These are phyloP conservation scores for Sugiyamaella boreocaroliniensis DNA, from an alignment of 805 yeast species.

Conservation along the genomic window DNA sequence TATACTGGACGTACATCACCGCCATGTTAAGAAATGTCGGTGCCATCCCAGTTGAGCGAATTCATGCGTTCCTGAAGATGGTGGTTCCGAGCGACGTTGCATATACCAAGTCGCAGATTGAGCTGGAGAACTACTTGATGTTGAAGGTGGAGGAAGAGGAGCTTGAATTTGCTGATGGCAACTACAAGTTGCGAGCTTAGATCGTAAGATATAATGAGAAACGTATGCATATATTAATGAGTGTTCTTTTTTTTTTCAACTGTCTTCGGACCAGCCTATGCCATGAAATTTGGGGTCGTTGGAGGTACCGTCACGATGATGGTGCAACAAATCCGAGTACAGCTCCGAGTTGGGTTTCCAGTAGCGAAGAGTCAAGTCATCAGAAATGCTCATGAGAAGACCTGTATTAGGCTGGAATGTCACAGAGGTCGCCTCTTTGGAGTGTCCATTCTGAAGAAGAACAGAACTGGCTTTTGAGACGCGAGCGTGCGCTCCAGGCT, in stretches of 20 bases:
- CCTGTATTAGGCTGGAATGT: constrained; percentile 9
- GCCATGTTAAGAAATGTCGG: constrained; percentile 57
- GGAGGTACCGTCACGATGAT: neutral
- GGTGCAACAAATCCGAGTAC: neutral
- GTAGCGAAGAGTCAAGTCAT: constrained; percentile 12
- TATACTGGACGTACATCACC: constrained; percentile 43
- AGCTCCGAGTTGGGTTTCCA: constrained; percentile 7
- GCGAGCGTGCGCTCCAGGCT: constrained; percentile 5
- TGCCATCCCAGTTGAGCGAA: constrained; percentile 40
- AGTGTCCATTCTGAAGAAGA: constrained; percentile 13
- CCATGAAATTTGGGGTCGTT: neutral
- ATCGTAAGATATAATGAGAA: neutral
- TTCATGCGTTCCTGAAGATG: constrained; percentile 48
- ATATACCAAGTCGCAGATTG: constrained; percentile 34
- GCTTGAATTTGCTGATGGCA: constrained; percentile 32
- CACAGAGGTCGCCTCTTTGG: constrained; percentile 11
- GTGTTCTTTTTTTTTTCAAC: neutral
- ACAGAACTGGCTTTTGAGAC: constrained; percentile 1
- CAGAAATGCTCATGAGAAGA: constrained; percentile 12
- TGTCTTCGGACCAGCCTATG: constrained; percentile 2
- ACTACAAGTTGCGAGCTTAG: constrained; percentile 30
- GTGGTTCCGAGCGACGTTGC: constrained; percentile 50
- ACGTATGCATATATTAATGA: neutral
- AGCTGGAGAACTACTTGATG: constrained; percentile 38
- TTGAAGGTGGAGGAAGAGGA: constrained; percentile 40